Base-by-base conservation (phyloP, 2,329 filamentous ascomycete genomes). In the Xylariaceae sp. region DNA sequence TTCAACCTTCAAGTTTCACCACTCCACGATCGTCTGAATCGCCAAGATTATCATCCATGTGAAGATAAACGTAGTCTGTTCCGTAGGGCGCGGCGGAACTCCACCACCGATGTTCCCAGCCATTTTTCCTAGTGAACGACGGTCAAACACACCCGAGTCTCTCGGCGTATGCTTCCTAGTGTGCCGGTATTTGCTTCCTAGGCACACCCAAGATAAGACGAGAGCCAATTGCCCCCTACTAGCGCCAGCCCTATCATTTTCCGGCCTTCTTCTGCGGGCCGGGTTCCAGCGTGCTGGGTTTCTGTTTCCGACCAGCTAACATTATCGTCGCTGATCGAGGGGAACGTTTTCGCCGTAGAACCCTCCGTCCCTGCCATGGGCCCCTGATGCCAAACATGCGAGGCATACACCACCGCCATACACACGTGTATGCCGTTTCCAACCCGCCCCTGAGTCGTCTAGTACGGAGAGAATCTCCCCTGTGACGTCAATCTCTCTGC, bases 331-430 rank as follows among this genome's bases (percentile, higher is more conserved):
- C 64, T 83, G 78, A 65, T 81, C 78, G 17, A 80, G 75, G 13
- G 78, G 77, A 30, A 83, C 81, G 34, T 76, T 82, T 47, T 78
- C 76, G 34, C 81, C 82, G 63, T 84, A 84, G 69, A 82, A 82
- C 6, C 79, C 78, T 6, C 76, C 74, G 23, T 62, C 74, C 30
- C 76, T 72, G 37, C 72, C 74, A 30, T 77, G 72, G 37, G 72
- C 73, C 5, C 76, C 78, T 8, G 79, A 76, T 7, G 78, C 80
- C 45, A 78, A 73, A 64, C 82, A 85, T 1, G 82, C 81, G 45
- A 83, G 74, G 62, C 82, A 85, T 2, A 80, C 77, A 4, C 82
- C 81, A 60, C 82, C 82, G 34, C 82, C 82, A 63, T 84, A 85
- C 30, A 85, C 82, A 30, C 81, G 77, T 13, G 82, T 85, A 68